These are phyloP conservation scores for Ustilago loliicola DNA, from an alignment of 1,284 basidiomycete genomes.

Conservation along the genomic window DNA sequence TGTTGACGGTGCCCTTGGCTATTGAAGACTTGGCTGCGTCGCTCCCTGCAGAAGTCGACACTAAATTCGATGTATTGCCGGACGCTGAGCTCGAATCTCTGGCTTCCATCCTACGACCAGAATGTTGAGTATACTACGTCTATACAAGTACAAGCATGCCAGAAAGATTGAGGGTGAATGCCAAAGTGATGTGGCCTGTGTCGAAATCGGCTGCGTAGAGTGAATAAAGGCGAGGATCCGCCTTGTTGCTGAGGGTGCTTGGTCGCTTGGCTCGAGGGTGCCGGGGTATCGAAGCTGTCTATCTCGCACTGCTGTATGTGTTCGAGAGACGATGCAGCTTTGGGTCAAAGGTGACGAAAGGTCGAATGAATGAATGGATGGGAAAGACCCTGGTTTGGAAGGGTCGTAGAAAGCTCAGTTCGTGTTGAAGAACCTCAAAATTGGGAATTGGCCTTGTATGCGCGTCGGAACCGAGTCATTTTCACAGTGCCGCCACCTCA, in stretches of 20 bases:
- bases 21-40: slow-evolving; percentile 4
- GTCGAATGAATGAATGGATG: slow-evolving; percentile 18
- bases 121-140: background rate
- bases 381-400: slow-evolving; percentile 1
- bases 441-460: slow-evolving; percentile 17
- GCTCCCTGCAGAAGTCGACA: background rate
- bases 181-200: background rate
- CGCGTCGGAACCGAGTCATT: slow-evolving; percentile 36
- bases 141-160: slow-evolving; percentile 1
- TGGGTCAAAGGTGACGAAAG: background rate
- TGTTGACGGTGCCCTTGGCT: slow-evolving; percentile 10
- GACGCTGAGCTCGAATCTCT: slow-evolving; percentile 8
- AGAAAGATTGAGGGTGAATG: background rate
- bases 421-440: slow-evolving; percentile 30
- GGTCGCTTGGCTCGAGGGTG: background rate
- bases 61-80: background rate
- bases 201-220: background rate
- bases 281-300: slow-evolving; percentile 8
- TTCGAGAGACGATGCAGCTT: background rate
- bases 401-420: slow-evolving; percentile 4
- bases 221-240: background rate
- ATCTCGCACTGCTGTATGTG: background rate
- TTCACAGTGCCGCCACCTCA: background rate
- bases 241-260: background rate
- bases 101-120: slow-evolving; percentile 13